These are phyloP conservation scores for Colletotrichum spinosum DNA, from an alignment of 2,329 filamentous ascomycete species.

Conservation along the genomic window DNA sequence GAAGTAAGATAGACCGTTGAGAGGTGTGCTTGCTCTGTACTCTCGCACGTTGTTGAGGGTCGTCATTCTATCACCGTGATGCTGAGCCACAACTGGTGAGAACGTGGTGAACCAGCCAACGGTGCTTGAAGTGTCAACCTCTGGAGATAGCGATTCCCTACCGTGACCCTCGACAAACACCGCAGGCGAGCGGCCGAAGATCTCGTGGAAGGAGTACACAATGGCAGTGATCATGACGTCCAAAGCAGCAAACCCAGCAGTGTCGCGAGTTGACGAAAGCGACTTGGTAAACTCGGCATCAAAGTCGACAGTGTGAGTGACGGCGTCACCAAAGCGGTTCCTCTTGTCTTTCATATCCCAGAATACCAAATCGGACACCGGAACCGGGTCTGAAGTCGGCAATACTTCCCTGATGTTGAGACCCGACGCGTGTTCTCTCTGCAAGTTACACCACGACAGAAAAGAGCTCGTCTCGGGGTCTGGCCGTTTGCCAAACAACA, in stretches of 20 bases:
- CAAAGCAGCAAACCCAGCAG: slow-evolving; percentile 46
- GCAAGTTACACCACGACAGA: slow-evolving; percentile 7
- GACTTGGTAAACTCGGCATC: slow-evolving; percentile 42
- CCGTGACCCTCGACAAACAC: slow-evolving; percentile 57
- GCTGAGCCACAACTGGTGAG: slow-evolving; percentile 44
- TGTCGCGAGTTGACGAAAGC: slow-evolving; percentile 42
- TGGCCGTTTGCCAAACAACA: slow-evolving; percentile 33
- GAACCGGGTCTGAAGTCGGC: background rate
- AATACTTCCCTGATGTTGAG: background rate
- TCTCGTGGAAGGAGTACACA: slow-evolving; percentile 46
- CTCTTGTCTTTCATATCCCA: slow-evolving; percentile 41
- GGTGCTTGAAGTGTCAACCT: slow-evolving; percentile 50
- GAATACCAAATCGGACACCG: slow-evolving; percentile 40
- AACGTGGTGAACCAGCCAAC: slow-evolving; percentile 61
- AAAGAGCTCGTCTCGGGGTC: background rate
- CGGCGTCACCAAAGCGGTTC: slow-evolving; percentile 40
- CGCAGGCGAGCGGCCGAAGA: slow-evolving; percentile 49
- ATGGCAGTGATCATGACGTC: slow-evolving; percentile 53
- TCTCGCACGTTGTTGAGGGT: background rate
- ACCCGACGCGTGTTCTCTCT: slow-evolving; percentile 3
- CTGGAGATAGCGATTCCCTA: slow-evolving; percentile 49
- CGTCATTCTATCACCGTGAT: background rate
- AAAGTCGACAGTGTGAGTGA: slow-evolving; percentile 43
- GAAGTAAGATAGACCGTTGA: slow-evolving; percentile 26
- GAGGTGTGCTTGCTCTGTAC: background rate